phyloP scores from a whole-genome alignment of 805 yeast species.

The Sugiyamaella smithiae region DNA sequence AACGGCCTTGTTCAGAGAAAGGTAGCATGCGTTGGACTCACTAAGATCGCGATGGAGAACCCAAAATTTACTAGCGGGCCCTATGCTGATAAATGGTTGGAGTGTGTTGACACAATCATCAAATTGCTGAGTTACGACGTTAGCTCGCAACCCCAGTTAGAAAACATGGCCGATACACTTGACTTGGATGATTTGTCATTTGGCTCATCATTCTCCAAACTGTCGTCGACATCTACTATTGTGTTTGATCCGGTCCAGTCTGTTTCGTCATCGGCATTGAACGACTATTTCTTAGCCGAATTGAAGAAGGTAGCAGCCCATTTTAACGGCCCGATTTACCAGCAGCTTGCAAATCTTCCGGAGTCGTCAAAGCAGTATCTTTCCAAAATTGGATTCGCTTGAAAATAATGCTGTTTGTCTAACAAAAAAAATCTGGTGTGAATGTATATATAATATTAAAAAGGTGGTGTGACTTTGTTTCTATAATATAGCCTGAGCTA shows the following conservation, averaged over 20 bases:
- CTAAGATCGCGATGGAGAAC: slow-evolving; percentile 41
- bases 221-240: slow-evolving; percentile 58
- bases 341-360: slow-evolving; percentile 19
- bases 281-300: slow-evolving; percentile 24
- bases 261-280: slow-evolving; percentile 33
- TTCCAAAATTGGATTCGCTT: slow-evolving; percentile 15
- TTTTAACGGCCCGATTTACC: slow-evolving; percentile 18
- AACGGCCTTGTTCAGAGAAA: slow-evolving; percentile 45
- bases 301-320: slow-evolving; percentile 19
- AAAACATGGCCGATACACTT: slow-evolving; percentile 29
- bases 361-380: slow-evolving; percentile 19
- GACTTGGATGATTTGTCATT: slow-evolving; percentile 75
- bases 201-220: slow-evolving; percentile 79
- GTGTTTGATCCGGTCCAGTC: slow-evolving; percentile 70
- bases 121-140: slow-evolving; percentile 25
- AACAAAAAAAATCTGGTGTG: too few species aligned
- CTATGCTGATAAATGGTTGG: slow-evolving; percentile 42
- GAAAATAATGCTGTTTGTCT: not conserved
- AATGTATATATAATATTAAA: too few species aligned
- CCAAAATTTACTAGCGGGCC: slow-evolving; percentile 39
- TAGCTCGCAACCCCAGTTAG: not conserved
- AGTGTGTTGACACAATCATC: slow-evolving; percentile 45
- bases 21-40: slow-evolving; percentile 48
- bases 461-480: too few species aligned
- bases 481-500: too few species aligned